Conservation (phyloP, 1,284 basidiomycete species). For the Boletus smithii region DNA sequence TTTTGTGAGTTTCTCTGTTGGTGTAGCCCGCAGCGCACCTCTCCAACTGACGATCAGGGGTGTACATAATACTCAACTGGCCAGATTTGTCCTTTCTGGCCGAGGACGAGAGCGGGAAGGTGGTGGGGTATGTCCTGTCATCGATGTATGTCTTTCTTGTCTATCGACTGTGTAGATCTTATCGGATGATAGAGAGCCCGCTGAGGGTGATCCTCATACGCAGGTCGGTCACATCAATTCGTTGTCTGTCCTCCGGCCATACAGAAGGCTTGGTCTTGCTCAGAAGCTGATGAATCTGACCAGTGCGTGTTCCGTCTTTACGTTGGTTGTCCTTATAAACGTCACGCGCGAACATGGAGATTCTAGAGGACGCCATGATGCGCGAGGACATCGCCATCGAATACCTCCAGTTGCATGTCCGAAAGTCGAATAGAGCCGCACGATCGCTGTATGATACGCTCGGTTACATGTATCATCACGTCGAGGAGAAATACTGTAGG, state of each 20-base stretch:
- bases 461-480: conserved; percentile 73
- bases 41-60: conserved; percentile 51
- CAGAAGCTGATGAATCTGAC: conserved; percentile 86
- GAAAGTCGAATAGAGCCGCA: conserved; percentile 85
- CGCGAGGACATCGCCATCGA: conserved; percentile 67
- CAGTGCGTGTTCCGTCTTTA: conserved; percentile 48
- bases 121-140: conserved; percentile 90
- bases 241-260: conserved; percentile 83
- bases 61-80: conserved; percentile 89
- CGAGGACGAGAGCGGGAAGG: conserved; percentile 82
- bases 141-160: conserved; percentile 67
- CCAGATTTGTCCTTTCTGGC: conserved; percentile 93
- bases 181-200: conserved; percentile 22
- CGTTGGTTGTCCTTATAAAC: conserved; percentile 3
- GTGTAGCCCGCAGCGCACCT: not conserved
- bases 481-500: conserved; percentile 85
- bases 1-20: conserved; percentile 65
- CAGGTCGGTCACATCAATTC: conserved; percentile 81
- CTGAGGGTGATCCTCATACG: conserved; percentile 9
- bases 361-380: conserved; percentile 82
- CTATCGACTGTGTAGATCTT: not conserved
- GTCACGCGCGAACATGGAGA: conserved; percentile 6
- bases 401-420: conserved; percentile 81
- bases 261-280: conserved; percentile 81
- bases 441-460: conserved; percentile 81